Evolutionary conservation across 192 early-diverging fungal species (phyloP), one percentile per base, ranked within the genome.

Genomic region (Backusella mclennaniae): DNA sequence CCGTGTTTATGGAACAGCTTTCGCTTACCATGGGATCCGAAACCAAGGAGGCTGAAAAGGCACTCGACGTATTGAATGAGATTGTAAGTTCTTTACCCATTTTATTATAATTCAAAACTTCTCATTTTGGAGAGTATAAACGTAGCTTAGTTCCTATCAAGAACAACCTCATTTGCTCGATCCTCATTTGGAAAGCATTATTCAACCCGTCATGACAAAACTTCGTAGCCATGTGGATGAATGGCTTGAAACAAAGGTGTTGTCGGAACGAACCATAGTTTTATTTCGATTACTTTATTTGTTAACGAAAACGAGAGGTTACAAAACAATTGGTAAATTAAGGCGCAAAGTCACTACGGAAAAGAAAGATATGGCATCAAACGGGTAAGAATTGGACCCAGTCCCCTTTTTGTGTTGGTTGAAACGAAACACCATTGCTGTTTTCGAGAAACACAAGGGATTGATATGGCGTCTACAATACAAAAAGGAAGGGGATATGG

Each of bases 241-340:
- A 9, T 74, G 59, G 72, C 33, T 35, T 3, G 31, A 66, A 33
- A 70, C 52, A 26, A 19, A 42, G 23, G 33, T 29, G 14, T 46
- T 38, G n/a, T 31, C 71, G 19, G 73, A 66, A 29, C 68, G 19
- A 6, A 66, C 38, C 26, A 46, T 66, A 41, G 14, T 41, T 11
- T 36, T 75, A 6, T 82, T 81, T 29, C 42, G 67, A 19, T 77
- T 77, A 53, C 72, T 98, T 14, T 96, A 97, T 77, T 85, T 87
- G 33, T 78, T 98, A 56, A 91, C 89, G 82, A 96, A 95, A 73
- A 93, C 95, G 35, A 89, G 97, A 36, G 97, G 98, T 11, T 91
- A 91, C 84, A 98, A 99, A 82, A 92, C 93, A 3, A 84, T 98
- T 23, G 87, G 93, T 93, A 85, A 71, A 70, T 49, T 49, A 49